A percentile compares a stretch with the other conserved stretches of the same genome.
These are phyloP conservation scores for Limonium bicolor DNA, from an alignment of 148 eudicot species.

Conservation along the genomic window DNA sequence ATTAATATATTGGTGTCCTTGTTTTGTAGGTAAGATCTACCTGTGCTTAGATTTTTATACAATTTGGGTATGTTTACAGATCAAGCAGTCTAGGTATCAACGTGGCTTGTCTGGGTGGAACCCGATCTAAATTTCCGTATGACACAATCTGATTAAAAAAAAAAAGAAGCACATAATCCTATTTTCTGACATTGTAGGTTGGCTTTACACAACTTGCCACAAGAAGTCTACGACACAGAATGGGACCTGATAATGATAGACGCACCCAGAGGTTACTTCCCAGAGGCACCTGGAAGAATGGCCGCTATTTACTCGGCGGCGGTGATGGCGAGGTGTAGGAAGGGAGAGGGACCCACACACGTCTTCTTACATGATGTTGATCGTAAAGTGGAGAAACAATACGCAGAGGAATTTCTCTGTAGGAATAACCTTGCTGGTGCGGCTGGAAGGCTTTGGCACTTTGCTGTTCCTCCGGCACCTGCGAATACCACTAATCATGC, in stretches of 20 bases:
- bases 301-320: conserved; percentile 31
- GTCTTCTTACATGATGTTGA: conserved; percentile 33
- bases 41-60: no score
- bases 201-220: conserved; percentile 14
- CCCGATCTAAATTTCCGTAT: no score
- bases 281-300: conserved; percentile 34
- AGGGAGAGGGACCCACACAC: conserved; percentile 18
- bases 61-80: no score
- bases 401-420: no score
- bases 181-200: no score
- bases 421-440: conserved; percentile 18
- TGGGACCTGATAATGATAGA: conserved; percentile 48
- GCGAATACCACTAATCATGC: no score
- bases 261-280: conserved; percentile 28
- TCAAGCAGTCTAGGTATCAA: no score
- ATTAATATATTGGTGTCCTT: no score
- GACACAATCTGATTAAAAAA: no score
- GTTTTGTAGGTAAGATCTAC: no score
- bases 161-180: no score
- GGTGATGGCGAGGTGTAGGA: conserved; percentile 28
- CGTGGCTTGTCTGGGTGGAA: no score
- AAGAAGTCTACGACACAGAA: conserved; percentile 25
- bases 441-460: conserved; percentile 34
- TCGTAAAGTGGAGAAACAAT: conserved; percentile 22
- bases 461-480: conserved; percentile 21